Evolutionary conservation across 345 rosid genomes (phyloP), one percentile per base, ranked within the genome.

Genomic region (Sonneratia alba): DNA sequence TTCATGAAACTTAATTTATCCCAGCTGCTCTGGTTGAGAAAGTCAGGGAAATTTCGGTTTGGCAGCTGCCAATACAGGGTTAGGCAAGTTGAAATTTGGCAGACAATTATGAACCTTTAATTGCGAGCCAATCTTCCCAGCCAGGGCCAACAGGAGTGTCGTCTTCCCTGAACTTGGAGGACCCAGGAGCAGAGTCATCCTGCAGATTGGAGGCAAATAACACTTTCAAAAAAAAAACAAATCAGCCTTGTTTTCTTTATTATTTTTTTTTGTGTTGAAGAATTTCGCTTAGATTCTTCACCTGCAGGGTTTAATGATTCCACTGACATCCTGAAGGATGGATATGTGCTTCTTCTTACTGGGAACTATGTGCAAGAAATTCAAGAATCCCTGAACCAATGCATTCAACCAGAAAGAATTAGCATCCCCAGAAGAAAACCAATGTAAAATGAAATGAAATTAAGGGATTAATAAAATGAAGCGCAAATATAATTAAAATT

Each of bases 81-180:
- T 62, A 24, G 13, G 51, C 15, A 47, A 7, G 15, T 7, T 47
- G 51, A 47, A 47, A 47, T 9, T 47, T 13, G 2, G 51, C 15
- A 47, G 13, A 13, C 15, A 13, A 19, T 2, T 18, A 7, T 32
- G 68, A 67, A 77, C 80, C 74, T 73, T 77, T 7, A 77, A 61
- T 34, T 56, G 59, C 10, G 64, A 49, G 36, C 70, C 80, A 55
- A 80, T 81, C 74, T 66, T 80, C 45, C 79, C 72, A 11, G 72
- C 76, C 71, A 64, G 40, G 56, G 93, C 93, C 75, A 85, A 49
- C 73, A 93, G 71, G n/a, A 91, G 82, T 0, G 93, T 86, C 6
- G 97, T 89, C 76, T 92, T 91, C 70, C 98, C 98, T 11, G 98
- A 87, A 73, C 87, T 73, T 3, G 97, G 98, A 75, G 98, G 97